Evolutionary conservation across 768 basidiomycete genomes (phyloP), one percentile per base, ranked within the genome.

Genomic region (Tricholoma matsutake): DNA sequence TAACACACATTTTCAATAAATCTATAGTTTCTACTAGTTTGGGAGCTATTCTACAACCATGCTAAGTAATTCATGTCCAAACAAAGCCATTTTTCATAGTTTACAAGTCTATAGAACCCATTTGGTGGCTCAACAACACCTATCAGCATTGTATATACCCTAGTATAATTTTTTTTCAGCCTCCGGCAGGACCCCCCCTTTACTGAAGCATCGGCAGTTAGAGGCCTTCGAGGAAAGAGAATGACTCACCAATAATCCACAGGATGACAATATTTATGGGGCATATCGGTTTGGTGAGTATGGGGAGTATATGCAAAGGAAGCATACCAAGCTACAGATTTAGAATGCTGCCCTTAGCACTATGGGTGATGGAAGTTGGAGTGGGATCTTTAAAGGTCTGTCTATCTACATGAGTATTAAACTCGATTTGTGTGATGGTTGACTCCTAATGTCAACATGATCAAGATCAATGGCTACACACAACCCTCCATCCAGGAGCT

Each of bases 381-480:
- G 78, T 41, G 71, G 78, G 60, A 83, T 97, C 35, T 93, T 98
- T 65, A 74, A 79, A 31, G 92, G 88, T 0, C 65, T 96, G 28
- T 78, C 88, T 0, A 86, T 98, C 53, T 93, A 98, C 72, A 95
- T 97, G 72, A 66, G 89, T 76, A 13, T 32, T 20, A 45, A 14
- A 22, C 53, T 25, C 22, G 22, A 25, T 25, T 49, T 52, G 43
- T 39, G 39, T 11, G 16, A 37, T 37, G 37, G 14, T n/a, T 56
- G 18, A 53, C 37, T 55, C 47, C 56, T 52, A 49, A 11, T 34
- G 58, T 25, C 22, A 56, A 67, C 4, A 57, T 28, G 11, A 41
- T 29, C 54, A 61, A 96, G 94, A 87, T 96, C 54, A 97, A 98
- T 68, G 96, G 96, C 0, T 91, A 85, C 78, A 96, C 94, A 0